phyloP scores from a whole-genome alignment of 164 flowering plant species.

The Warburgia ugandensis region DNA sequence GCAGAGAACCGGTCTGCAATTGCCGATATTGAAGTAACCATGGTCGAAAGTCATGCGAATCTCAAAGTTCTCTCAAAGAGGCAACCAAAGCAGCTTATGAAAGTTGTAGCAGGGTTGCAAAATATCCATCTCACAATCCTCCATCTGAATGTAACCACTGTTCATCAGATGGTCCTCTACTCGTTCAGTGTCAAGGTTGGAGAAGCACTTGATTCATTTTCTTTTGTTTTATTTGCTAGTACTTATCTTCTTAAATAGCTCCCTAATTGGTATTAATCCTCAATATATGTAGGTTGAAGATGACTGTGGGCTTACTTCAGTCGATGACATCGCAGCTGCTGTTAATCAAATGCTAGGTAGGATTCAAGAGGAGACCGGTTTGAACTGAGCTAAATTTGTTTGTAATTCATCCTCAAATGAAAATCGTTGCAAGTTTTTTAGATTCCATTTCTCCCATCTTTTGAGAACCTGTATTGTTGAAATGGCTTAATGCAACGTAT shows the following conservation, averaged over 20 bases:
- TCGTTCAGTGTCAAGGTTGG: constrained; percentile 72
- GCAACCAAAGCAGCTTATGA: constrained; percentile 61
- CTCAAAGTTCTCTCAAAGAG: constrained; percentile 54
- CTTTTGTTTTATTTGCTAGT: background rate
- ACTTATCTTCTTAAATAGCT: background rate
- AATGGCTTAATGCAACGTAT: constrained; percentile 1
- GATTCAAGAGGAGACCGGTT: constrained; percentile 40
- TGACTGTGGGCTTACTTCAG: constrained; percentile 51
- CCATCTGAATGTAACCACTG: constrained; percentile 72
- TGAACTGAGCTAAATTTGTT: constrained; percentile 12
- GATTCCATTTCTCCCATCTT: background rate
- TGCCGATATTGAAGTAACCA: constrained; percentile 83
- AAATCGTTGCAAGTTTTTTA: background rate
- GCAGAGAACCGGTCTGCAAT: constrained; percentile 21
- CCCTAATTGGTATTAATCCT: background rate
- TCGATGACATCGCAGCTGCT: constrained; percentile 62
- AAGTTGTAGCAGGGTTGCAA: constrained; percentile 57
- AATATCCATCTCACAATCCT: constrained; percentile 48
- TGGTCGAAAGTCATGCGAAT: constrained; percentile 86
- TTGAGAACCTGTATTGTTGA: background rate
- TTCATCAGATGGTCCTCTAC: constrained; percentile 55
- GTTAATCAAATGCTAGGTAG: constrained; percentile 46
- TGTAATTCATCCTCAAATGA: background rate
- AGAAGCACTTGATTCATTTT: background rate
- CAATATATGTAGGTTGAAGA: constrained; percentile 51